Evolutionary conservation across 2,329 filamentous ascomycete species (phyloP).

Genomic region (Trichoderma afroharzianum): DNA sequence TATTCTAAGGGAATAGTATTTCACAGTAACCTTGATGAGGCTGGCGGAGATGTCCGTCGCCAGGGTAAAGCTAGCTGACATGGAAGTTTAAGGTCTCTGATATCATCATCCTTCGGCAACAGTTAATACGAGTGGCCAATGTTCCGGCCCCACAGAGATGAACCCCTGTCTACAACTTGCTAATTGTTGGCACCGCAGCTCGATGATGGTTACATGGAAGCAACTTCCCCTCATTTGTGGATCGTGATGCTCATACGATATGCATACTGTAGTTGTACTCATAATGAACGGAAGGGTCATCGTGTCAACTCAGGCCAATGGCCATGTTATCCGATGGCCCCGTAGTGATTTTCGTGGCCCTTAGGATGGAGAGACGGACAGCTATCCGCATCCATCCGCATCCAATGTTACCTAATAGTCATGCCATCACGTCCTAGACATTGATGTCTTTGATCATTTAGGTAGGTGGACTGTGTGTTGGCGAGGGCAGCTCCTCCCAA

Average conservation of each 20-base stretch:
- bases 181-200: background rate
- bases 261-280: background rate
- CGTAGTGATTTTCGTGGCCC: background rate
- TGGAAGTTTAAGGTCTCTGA: background rate
- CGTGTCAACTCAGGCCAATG: background rate
- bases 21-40: background rate
- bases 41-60: background rate
- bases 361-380: background rate
- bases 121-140: background rate
- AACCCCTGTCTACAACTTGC: background rate
- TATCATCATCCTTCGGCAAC: background rate
- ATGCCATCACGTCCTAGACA: background rate
- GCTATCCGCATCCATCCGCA: background rate
- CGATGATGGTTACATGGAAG: slow-evolving; percentile 1
- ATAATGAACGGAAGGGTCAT: background rate
- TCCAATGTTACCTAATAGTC: background rate
- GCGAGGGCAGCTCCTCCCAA: background rate
- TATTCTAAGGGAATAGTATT: background rate
- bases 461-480: background rate
- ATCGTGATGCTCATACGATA: background rate
- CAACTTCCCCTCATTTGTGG: slow-evolving; percentile 10
- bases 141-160: background rate
- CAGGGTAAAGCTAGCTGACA: background rate
- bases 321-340: background rate
- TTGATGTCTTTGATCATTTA: slow-evolving; percentile 6